Evolutionary conservation across 306 rosid species (phyloP).

Genomic region (Coriaria nepalensis): DNA sequence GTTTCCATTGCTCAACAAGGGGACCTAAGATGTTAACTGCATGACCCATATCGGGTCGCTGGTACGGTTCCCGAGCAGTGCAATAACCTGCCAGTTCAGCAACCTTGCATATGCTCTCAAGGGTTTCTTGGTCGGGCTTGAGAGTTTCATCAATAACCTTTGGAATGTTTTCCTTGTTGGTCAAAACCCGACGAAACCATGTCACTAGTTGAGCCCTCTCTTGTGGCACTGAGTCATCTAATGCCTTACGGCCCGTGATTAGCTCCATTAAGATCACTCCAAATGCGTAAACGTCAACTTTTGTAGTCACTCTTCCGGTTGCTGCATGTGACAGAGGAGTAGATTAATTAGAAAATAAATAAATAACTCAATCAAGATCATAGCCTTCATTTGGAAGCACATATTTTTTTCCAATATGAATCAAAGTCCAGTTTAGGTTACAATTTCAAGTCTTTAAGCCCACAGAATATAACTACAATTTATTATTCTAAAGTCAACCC

Average conservation of each 20-base stretch:
- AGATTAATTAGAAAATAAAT: conserved; percentile 7
- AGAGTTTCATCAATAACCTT: conserved; percentile 44
- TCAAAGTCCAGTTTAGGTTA: too few relatives aligned
- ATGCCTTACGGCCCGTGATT: conserved; percentile 37
- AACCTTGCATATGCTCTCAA: conserved; percentile 57
- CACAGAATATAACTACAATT: too few relatives aligned
- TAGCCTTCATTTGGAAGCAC: too few relatives aligned
- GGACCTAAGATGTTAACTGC: conserved; percentile 73
- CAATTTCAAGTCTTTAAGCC: too few relatives aligned
- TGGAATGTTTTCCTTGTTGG: conserved; percentile 40
- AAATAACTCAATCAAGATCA: neutral
- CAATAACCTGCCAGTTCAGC: conserved; percentile 79
- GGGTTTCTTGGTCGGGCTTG: conserved; percentile 35
- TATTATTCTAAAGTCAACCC: too few relatives aligned
- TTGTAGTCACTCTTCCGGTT: conserved; percentile 49
- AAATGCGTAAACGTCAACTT: conserved; percentile 47
- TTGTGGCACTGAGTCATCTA: conserved; percentile 30
- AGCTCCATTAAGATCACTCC: conserved; percentile 47
- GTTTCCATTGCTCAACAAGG: conserved; percentile 77
- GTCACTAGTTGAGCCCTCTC: conserved; percentile 42
- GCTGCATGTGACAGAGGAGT: conserved; percentile 18
- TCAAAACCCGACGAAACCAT: conserved; percentile 37
- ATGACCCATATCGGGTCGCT: conserved; percentile 89
- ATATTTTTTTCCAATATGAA: too few relatives aligned
- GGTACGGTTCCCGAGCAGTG: conserved; percentile 83